phyloP scores from a whole-genome alignment of 345 rosid species.

The Euphorbia peplus region DNA sequence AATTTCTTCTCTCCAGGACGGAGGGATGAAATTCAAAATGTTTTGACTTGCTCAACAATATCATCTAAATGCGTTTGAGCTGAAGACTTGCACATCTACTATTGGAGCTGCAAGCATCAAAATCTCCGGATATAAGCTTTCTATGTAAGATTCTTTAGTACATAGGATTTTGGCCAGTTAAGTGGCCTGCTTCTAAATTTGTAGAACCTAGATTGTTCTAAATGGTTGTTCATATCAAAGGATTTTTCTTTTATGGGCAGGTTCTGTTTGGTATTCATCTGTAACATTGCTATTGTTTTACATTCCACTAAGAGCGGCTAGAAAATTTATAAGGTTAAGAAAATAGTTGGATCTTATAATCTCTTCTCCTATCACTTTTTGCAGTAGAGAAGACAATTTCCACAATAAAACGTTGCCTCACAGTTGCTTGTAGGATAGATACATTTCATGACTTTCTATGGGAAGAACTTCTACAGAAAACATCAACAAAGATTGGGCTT shows the following conservation, averaged over 20 bases:
- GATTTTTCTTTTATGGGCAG: neutral
- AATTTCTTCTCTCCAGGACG: too few relatives aligned
- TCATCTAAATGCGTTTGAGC: neutral
- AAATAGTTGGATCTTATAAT: neutral
- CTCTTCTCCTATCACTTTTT: neutral
- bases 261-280: neutral
- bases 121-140: neutral
- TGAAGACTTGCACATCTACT: neutral
- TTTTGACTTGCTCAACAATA: too few relatives aligned
- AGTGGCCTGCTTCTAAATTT: neutral
- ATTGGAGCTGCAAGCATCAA: neutral
- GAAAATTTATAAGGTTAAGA: neutral
- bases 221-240: neutral
- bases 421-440: neutral
- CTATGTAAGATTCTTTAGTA: neutral
- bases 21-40: too few relatives aligned
- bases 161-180: neutral
- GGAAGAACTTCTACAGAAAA: neutral
- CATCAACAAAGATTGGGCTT: too few relatives aligned
- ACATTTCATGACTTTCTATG: neutral
- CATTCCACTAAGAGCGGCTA: neutral
- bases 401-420: neutral
- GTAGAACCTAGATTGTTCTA: neutral
- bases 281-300: neutral
- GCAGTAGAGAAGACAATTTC: neutral